Conservation (phyloP, 768 basidiomycete genomes). For the Coprinopsis cinerea region DNA sequence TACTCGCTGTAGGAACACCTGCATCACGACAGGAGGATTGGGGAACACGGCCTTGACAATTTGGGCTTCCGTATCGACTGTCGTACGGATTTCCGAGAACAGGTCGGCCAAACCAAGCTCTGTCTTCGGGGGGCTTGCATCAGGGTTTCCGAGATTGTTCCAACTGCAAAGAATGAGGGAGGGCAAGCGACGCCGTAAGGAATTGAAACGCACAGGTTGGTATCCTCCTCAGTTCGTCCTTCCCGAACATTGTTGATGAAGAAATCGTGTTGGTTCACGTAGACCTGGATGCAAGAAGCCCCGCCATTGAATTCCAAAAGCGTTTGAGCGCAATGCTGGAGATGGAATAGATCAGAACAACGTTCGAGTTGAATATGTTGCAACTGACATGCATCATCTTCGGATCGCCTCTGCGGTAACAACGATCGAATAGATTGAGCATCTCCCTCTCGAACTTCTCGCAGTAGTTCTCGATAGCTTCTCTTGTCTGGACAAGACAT, state of each 20-base stretch:
- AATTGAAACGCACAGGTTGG: constrained; percentile 40
- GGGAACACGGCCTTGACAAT: constrained; percentile 99
- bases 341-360: constrained; percentile 1
- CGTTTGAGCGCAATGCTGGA: constrained; percentile 95
- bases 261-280: constrained; percentile 99
- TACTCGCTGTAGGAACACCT: constrained; percentile 93
- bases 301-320: constrained; percentile 98
- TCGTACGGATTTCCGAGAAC: constrained; percentile 81
- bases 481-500: constrained; percentile 58
- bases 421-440: constrained; percentile 90
- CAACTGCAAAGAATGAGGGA: constrained; percentile 48
- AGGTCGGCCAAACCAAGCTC: constrained; percentile 78
- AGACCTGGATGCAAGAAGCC: constrained; percentile 93
- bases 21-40: constrained; percentile 93
- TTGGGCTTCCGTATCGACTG: constrained; percentile 92
- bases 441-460: constrained; percentile 99
- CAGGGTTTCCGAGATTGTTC: constrained; percentile 74
- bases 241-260: constrained; percentile 92
- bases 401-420: constrained; percentile 94
- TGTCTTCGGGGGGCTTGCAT: constrained; percentile 64
- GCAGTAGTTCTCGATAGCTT: constrained; percentile 93
- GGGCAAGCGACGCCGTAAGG: not conserved
- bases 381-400: constrained; percentile 94
- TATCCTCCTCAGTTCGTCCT: constrained; percentile 47
- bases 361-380: constrained; percentile 1